These are phyloP conservation scores for Aspergillus thermomutatus DNA, from an alignment of 2,329 filamentous ascomycete genomes.

Conservation along the genomic window DNA sequence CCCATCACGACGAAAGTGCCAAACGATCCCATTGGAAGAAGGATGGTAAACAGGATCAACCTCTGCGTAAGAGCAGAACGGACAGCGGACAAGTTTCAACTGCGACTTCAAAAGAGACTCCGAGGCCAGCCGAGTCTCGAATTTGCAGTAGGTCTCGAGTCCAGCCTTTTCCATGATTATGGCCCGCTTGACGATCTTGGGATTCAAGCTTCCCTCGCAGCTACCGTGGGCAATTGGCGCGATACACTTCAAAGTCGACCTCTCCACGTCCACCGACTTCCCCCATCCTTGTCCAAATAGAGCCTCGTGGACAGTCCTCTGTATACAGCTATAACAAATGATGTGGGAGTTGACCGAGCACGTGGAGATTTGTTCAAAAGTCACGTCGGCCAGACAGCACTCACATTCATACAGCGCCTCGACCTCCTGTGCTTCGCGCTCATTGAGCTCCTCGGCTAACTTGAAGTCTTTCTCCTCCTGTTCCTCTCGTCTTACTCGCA, in stretches of 20 bases:
- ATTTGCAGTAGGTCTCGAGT: constrained; percentile 66
- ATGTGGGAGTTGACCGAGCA: constrained; percentile 43
- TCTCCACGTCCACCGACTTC: constrained; percentile 69
- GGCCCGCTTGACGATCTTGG: constrained; percentile 67
- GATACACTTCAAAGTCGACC: constrained; percentile 77
- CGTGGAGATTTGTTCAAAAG: constrained; percentile 47
- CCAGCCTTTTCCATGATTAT: constrained; percentile 68
- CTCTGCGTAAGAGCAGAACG: constrained; percentile 90
- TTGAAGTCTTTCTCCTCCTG: constrained; percentile 37
- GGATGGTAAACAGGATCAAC: constrained; percentile 72
- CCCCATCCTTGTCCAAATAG: constrained; percentile 92
- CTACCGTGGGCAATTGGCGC: constrained; percentile 64
- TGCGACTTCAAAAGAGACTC: constrained; percentile 71
- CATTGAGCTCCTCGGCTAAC: constrained; percentile 43
- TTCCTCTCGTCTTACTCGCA: constrained; percentile 32
- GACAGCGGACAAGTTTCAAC: constrained; percentile 75
- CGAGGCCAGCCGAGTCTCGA: constrained; percentile 75
- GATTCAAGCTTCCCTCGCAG: constrained; percentile 71
- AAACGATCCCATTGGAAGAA: constrained; percentile 47
- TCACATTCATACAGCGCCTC: constrained; percentile 47
- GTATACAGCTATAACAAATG: constrained; percentile 70
- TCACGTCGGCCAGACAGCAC: constrained; percentile 46
- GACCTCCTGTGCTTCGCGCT: constrained; percentile 39
- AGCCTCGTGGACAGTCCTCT: constrained; percentile 77
- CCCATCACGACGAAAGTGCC: constrained; percentile 57